These are phyloP conservation scores for Linum lewisii DNA, from an alignment of 345 rosid species.

Conservation along the genomic window DNA sequence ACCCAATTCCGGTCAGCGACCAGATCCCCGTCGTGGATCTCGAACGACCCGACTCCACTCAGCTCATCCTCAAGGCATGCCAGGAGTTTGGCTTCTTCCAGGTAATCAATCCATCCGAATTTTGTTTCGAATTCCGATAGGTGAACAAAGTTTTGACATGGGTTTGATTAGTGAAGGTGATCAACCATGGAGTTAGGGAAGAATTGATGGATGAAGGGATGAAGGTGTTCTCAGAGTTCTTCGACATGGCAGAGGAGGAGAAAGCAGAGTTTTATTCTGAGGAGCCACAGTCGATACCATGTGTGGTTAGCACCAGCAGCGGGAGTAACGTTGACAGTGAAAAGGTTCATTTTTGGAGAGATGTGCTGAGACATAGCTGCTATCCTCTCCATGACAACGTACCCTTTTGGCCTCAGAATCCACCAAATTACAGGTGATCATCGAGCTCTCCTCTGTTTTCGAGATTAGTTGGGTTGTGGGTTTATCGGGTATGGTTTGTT, in stretches of 20 bases:
- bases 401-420: constrained; percentile 14
- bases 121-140: background rate
- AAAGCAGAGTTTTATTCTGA: constrained; percentile 13
- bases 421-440: constrained; percentile 1
- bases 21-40: constrained; percentile 15
- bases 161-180: constrained; percentile 1
- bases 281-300: constrained; percentile 16
- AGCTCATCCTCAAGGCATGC: constrained; percentile 15
- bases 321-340: constrained; percentile 8
- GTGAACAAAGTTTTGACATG: too few relatives aligned
- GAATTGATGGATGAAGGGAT: constrained; percentile 9
- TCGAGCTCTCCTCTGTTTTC: background rate
- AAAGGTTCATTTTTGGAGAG: constrained; percentile 16
- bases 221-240: constrained; percentile 16
- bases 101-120: constrained; percentile 6
- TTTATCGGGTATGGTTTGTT: constrained; percentile 12
- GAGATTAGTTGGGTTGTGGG: constrained; percentile 11
- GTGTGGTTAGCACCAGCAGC: constrained; percentile 15
- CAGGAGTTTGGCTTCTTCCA: constrained; percentile 22
- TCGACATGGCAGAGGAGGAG: constrained; percentile 11
- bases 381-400: constrained; percentile 14
- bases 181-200: constrained; percentile 19
- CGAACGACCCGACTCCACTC: constrained; percentile 3
- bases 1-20: background rate
- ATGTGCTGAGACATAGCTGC: constrained; percentile 12